phyloP scores from a whole-genome alignment of 2,329 filamentous ascomycete species.

The Ophiocordyceps camponoti-leonardi region DNA sequence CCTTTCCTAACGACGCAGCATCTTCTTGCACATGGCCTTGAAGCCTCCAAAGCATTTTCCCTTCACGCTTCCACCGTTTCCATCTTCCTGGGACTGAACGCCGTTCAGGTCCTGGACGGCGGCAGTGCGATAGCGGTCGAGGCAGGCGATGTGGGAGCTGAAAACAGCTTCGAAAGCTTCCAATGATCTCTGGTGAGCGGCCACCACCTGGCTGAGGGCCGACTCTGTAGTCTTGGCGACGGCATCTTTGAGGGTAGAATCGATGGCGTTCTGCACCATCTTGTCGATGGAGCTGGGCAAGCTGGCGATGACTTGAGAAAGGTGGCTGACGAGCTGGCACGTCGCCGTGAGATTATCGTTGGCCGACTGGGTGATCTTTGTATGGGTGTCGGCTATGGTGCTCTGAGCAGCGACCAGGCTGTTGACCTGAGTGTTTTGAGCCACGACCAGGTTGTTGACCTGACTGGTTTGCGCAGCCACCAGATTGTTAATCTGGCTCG shows the following conservation, averaged over 20 bases:
- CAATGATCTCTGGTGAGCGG: background rate
- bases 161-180: background rate
- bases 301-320: background rate
- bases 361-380: background rate
- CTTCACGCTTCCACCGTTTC: background rate
- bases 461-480: background rate
- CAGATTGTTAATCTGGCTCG: background rate
- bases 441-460: background rate
- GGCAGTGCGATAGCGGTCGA: background rate
- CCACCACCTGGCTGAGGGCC: background rate
- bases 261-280: conserved; percentile 5
- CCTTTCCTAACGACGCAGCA: background rate
- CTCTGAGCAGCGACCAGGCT: conserved; percentile 2
- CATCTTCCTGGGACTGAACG: background rate
- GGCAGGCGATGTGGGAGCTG: conserved; percentile 7
- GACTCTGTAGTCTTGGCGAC: conserved; percentile 6
- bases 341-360: conserved; percentile 7
- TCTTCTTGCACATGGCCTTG: background rate
- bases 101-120: background rate
- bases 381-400: background rate
- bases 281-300: conserved; percentile 6
- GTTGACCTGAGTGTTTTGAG: conserved; percentile 4
- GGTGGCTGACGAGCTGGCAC: background rate
- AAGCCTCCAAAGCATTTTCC: background rate
- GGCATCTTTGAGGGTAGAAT: conserved; percentile 5